Conservation (phyloP, 2,329 filamentous ascomycete genomes). For the Fusarium virguliforme region DNA sequence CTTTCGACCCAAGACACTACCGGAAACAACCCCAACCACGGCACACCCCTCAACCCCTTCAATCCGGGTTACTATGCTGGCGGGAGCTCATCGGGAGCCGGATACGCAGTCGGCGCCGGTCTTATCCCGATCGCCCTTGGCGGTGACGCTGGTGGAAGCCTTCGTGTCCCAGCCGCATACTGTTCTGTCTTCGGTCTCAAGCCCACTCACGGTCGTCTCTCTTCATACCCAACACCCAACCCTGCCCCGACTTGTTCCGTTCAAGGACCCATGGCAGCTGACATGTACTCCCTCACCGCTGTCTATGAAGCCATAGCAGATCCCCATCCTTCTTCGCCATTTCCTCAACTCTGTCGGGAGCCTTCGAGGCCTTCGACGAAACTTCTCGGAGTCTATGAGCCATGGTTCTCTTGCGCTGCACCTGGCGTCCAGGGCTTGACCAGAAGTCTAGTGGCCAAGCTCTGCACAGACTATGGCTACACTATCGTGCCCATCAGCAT, state of each 20-base stretch:
- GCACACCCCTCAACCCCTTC: conserved; percentile 83
- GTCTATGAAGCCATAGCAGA: conserved; percentile 75
- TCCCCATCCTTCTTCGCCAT: conserved; percentile 73
- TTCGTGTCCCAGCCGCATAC: conserved; percentile 79
- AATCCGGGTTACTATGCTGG: conserved; percentile 81
- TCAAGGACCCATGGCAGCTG: conserved; percentile 77
- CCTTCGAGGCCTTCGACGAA: conserved; percentile 55
- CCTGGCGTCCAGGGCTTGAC: conserved; percentile 56
- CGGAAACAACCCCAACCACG: conserved; percentile 80
- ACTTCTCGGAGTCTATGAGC: conserved; percentile 73
- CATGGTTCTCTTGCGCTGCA: conserved; percentile 71
- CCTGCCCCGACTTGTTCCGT: conserved; percentile 75
- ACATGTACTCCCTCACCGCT: conserved; percentile 77
- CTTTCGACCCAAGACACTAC: conserved; percentile 72
- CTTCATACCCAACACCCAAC: conserved; percentile 71
- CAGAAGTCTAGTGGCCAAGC: conserved; percentile 54
- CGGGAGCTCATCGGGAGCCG: conserved; percentile 81
- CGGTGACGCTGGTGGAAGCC: conserved; percentile 80
- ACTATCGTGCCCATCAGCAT: conserved; percentile 69
- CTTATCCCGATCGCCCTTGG: conserved; percentile 81
- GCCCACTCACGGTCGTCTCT: conserved; percentile 77
- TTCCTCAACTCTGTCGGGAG: conserved; percentile 60
- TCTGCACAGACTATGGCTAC: conserved; percentile 69
- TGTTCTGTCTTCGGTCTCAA: conserved; percentile 84
- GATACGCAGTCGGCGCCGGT: conserved; percentile 77